phyloP scores from a whole-genome alignment of 139 green algal species.

The Coelastrella sp. region DNA sequence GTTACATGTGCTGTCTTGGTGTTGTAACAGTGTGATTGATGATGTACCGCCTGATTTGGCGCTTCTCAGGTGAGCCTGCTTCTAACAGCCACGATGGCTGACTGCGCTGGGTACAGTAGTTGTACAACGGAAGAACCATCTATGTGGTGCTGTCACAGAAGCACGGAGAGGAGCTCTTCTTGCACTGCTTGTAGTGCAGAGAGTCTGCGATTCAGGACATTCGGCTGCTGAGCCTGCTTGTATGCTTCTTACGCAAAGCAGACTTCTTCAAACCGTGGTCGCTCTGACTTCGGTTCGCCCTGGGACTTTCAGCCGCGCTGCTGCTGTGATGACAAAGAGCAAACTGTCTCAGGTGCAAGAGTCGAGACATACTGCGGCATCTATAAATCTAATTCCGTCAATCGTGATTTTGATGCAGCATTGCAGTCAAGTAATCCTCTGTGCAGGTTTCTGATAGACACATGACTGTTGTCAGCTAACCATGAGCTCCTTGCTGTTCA shows the following conservation, averaged over 20 bases:
- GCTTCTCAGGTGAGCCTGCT: background rate
- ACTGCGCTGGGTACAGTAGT: too few species aligned
- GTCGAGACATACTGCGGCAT: background rate
- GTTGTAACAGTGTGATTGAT: background rate
- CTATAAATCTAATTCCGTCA: background rate
- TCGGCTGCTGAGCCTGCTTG: background rate
- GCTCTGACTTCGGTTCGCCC: background rate
- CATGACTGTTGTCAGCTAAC: background rate
- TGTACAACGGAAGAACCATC: too few species aligned
- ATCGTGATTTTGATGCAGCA: background rate
- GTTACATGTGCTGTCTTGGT: too few species aligned
- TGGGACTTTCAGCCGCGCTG: background rate
- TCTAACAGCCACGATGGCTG: too few species aligned
- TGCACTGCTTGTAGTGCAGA: background rate
- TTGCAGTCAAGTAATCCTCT: background rate
- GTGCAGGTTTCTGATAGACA: background rate
- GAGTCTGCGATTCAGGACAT: background rate
- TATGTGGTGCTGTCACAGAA: background rate
- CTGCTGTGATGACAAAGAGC: constrained; percentile 34
- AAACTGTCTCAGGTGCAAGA: constrained; percentile 28
- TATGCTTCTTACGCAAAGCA: too few species aligned
- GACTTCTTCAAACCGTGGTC: background rate
- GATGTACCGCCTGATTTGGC: background rate
- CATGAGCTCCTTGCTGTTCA: background rate
- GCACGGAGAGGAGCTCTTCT: background rate